Evolutionary conservation across 192 early-diverging fungal species (phyloP).

Genomic region (Phycomyces blakesleeanus): DNA sequence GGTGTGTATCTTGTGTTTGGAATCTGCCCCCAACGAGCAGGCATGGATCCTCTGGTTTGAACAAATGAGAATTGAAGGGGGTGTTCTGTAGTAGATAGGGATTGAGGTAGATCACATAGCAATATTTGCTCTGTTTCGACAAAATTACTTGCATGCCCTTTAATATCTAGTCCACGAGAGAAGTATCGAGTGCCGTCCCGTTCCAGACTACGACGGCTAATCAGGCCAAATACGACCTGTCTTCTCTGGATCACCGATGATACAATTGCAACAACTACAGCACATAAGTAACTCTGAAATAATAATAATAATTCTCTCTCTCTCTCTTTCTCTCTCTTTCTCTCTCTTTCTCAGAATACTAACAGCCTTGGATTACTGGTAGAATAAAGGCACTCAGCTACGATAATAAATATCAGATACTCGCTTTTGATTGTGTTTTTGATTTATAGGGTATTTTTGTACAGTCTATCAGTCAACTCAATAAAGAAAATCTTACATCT

Average conservation of each 20-base stretch:
- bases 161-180: conserved; percentile 84
- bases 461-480: conserved; percentile 35
- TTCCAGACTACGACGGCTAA: conserved; percentile 78
- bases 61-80: conserved; percentile 65
- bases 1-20: conserved; percentile 90
- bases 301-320: neutral
- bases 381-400: conserved; percentile 79
- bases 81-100: conserved; percentile 17
- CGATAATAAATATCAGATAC: neutral
- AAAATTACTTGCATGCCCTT: conserved; percentile 93
- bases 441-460: neutral
- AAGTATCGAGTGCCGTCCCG: conserved; percentile 90
- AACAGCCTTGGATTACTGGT: conserved; percentile 90
- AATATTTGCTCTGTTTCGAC: conserved; percentile 96
- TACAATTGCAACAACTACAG: conserved; percentile 60
- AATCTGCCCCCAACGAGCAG: conserved; percentile 90
- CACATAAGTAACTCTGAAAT: neutral
- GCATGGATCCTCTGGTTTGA: conserved; percentile 92
- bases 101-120: conserved; percentile 51
- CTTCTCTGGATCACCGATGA: conserved; percentile 58
- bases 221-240: conserved; percentile 70
- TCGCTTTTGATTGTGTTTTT: neutral
- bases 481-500: conserved; percentile 4
- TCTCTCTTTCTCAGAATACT: conserved; percentile 12
- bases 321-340: neutral